Evolutionary conservation across 306 rosid species (phyloP).

Genomic region (Fragaria iinumae): DNA sequence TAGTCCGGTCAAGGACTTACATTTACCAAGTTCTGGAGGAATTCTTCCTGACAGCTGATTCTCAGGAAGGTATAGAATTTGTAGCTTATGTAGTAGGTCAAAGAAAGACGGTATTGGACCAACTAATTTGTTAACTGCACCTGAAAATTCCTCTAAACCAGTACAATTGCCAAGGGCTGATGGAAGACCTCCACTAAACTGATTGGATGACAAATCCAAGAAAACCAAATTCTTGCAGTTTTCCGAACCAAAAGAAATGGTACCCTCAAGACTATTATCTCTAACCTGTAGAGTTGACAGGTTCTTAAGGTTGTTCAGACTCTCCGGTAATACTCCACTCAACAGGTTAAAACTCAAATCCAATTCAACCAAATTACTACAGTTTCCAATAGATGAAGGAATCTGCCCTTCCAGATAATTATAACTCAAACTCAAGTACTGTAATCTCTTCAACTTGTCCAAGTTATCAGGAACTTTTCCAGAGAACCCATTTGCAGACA

Average conservation of each 20-base stretch:
- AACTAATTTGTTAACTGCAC: slow-evolving; percentile 35
- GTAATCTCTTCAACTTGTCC: slow-evolving; percentile 28
- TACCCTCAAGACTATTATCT: slow-evolving; percentile 48
- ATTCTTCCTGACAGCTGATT: slow-evolving; percentile 64
- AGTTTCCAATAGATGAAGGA: slow-evolving; percentile 65
- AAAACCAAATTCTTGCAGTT: slow-evolving; percentile 35
- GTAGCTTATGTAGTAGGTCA: slow-evolving; percentile 47
- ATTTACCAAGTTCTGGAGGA: slow-evolving; percentile 64
- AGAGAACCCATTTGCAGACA: slow-evolving; percentile 34
- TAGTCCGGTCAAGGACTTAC: slow-evolving; percentile 53
- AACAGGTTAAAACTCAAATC: slow-evolving; percentile 36
- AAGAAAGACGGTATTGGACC: slow-evolving; percentile 72
- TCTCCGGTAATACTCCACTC: slow-evolving; percentile 55
- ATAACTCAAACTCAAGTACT: slow-evolving; percentile 24
- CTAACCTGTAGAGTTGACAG: slow-evolving; percentile 34
- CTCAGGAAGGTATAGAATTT: slow-evolving; percentile 36
- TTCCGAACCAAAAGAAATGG: slow-evolving; percentile 47
- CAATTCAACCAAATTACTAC: slow-evolving; percentile 45
- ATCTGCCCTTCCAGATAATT: slow-evolving; percentile 48
- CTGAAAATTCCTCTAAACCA: slow-evolving; percentile 30
- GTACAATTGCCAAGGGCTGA: slow-evolving; percentile 61
- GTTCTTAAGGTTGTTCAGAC: slow-evolving; percentile 41
- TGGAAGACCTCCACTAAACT: slow-evolving; percentile 59
- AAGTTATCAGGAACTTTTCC: slow-evolving; percentile 55
- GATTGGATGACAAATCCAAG: slow-evolving; percentile 58